These are phyloP conservation scores for Paragyromitra xinjiangensis DNA, from an alignment of 495 filamentous ascomycete genomes.

Conservation along the genomic window DNA sequence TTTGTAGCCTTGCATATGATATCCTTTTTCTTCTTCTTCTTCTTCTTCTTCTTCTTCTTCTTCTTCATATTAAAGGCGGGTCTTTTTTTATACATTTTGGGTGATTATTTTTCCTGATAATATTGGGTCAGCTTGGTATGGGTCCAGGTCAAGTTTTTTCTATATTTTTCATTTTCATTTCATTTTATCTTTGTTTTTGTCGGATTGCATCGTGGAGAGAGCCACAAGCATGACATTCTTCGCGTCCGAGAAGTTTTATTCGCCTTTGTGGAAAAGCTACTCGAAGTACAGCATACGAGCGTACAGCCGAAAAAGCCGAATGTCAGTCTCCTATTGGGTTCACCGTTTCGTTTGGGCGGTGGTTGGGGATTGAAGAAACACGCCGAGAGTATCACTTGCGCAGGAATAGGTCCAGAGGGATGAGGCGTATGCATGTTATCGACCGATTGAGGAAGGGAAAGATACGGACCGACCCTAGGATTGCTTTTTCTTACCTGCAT, in stretches of 20 bases:
- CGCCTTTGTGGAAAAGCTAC: conserved; percentile 37
- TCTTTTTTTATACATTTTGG: conserved; percentile 23
- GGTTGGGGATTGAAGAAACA: conserved; percentile 3
- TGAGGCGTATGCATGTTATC: conserved; percentile 46
- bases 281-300: conserved; percentile 31
- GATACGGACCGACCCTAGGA: conserved; percentile 31
- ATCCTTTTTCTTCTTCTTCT: neutral
- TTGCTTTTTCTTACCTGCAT: conserved; percentile 42
- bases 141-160: conserved; percentile 33
- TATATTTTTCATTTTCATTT: conserved; percentile 23
- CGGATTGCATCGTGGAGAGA: conserved; percentile 27
- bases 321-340: conserved; percentile 3
- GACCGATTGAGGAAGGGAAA: conserved; percentile 47
- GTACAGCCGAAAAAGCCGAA: conserved; percentile 18
- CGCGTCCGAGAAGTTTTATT: conserved; percentile 39
- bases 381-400: conserved; percentile 18
- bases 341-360: conserved; percentile 14
- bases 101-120: conserved; percentile 11
- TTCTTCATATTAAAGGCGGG: neutral
- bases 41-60: no score
- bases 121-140: conserved; percentile 39
- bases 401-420: conserved; percentile 21
- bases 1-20: conserved; percentile 39
- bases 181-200: conserved; percentile 21
- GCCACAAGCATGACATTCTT: conserved; percentile 22